Base-by-base conservation (phyloP, 768 basidiomycete genomes). In the Paxillus rubicundulus region DNA sequence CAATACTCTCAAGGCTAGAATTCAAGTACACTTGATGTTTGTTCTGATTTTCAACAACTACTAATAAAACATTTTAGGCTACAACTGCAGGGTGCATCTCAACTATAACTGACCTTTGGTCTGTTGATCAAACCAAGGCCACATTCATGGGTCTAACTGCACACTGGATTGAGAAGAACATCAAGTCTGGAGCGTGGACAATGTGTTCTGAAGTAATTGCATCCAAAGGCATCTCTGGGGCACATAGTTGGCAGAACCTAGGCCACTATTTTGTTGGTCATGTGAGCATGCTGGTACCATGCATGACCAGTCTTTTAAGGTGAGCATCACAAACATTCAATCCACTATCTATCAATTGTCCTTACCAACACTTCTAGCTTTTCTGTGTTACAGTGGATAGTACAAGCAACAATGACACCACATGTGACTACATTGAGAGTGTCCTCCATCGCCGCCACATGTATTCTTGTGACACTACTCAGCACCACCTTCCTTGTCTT, bases 191-290 rank as follows among this genome's bases (percentile, higher is more conserved):
- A 67, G 33, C 45, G 2, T 72, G 70, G 69, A 55, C 13, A 9
- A 30, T 71, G 5, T 27, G 53, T 16, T 24, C 52, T 1, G 60
- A 59, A 28, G 66, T 70, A 0, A 37, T 69, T 12, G 66, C 59
- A 7, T 64, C 69, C 43, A 48, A 54, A 18, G 33, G 21, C 3
- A 49, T 72, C 1, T 53, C 20, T 27, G 62, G 69, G 1, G 50
- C 34, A 5, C 68, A 72, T 37, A 47, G 24, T 37, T 65, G 71
- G 10, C 32, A 60, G 4, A 71, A 70, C 28, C 52, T 72, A 1
- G 67, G 62, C 2, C 39, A 52, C 1, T 69, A 68, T 37, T 61
- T 70, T 40, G 17, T 66, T 5, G 55, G 54, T 2, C 38, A 10
- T 60, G 57, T 33, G 58, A 69, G 18, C 54, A 57, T 17, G 56